These are phyloP conservation scores for Mortierella polycephala DNA, from an alignment of 371 early-diverging fungal species.

Conservation along the genomic window DNA sequence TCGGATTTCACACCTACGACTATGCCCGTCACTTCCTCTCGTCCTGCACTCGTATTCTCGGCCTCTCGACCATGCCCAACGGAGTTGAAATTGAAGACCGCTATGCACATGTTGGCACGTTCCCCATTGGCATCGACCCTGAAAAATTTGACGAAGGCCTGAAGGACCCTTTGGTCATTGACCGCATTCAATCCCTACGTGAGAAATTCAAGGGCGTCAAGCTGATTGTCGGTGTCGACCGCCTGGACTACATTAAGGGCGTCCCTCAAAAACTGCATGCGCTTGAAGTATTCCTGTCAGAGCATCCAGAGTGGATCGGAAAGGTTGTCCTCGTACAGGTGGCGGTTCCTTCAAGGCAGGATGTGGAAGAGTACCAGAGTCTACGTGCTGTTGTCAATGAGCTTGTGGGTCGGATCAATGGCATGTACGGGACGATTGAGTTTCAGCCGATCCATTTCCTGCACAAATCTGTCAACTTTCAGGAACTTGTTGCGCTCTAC, in stretches of 20 bases:
- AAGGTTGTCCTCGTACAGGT: slow-evolving; percentile 98
- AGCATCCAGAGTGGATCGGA: slow-evolving; percentile 94
- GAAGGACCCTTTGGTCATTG: slow-evolving; percentile 71
- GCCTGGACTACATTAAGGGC: slow-evolving; percentile 99
- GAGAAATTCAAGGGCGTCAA: slow-evolving; percentile 90
- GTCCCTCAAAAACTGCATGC: slow-evolving; percentile 99
- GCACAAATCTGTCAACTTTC: slow-evolving; percentile 95
- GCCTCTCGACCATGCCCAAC: slow-evolving; percentile 91
- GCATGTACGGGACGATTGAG: slow-evolving; percentile 91
- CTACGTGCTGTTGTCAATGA: slow-evolving; percentile 93
- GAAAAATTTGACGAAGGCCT: slow-evolving; percentile 90
- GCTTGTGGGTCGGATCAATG: slow-evolving; percentile 97
- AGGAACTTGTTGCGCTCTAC: slow-evolving; percentile 97
- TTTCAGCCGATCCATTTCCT: slow-evolving; percentile 98
- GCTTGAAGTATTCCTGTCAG: slow-evolving; percentile 90
- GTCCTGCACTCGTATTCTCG: slow-evolving; percentile 95
- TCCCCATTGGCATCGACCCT: slow-evolving; percentile 99
- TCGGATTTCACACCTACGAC: slow-evolving; percentile 99
- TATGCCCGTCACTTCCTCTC: slow-evolving; percentile 98
- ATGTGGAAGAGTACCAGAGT: slow-evolving; percentile 98
- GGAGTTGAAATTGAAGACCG: slow-evolving; percentile 92
- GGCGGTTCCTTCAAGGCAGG: slow-evolving; percentile 96
- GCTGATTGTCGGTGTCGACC: slow-evolving; percentile 98
- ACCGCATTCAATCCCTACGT: slow-evolving; percentile 82
- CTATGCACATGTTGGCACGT: slow-evolving; percentile 93